phyloP scores from a whole-genome alignment of 345 rosid genomes.

The Gossypium australe region DNA sequence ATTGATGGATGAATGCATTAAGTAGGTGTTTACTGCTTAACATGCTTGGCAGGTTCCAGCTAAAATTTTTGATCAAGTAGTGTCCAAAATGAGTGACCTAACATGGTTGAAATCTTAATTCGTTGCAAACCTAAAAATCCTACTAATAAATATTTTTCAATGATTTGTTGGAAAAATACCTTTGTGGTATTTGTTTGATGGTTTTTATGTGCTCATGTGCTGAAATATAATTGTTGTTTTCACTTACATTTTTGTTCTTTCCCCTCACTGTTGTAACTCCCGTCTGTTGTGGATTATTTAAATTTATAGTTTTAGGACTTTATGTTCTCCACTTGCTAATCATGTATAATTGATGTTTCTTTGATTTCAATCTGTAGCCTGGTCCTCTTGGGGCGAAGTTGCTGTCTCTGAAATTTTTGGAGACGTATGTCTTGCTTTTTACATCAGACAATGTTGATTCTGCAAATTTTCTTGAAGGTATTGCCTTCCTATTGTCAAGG shows the following conservation, averaged over 20 bases:
- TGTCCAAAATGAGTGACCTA: not conserved
- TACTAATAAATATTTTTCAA: too few relatives aligned
- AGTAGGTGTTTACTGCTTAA: not conserved
- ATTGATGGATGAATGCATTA: not conserved
- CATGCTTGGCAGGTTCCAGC: not conserved
- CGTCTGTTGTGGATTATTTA: not conserved
- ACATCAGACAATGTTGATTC: constrained; percentile 60
- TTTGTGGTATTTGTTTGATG: constrained; percentile 24
- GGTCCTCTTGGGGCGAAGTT: constrained; percentile 63
- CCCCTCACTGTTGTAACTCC: not conserved
- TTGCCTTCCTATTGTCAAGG: not conserved
- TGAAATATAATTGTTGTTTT: not conserved
- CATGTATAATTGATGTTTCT: constrained; percentile 7
- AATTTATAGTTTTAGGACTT: not conserved
- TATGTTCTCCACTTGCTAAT: not conserved
- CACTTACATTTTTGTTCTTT: not conserved
- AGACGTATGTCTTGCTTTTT: constrained; percentile 69
- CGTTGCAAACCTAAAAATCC: too few relatives aligned
- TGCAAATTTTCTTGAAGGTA: constrained; percentile 68
- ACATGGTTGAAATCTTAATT: not conserved
- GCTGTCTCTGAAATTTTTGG: constrained; percentile 88
- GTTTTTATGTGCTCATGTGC: constrained; percentile 8
- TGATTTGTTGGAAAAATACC: too few relatives aligned
- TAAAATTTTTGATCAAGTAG: not conserved
- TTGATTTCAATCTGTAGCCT: constrained; percentile 49